A percentile compares a stretch with the other conserved stretches of the same genome.
These are phyloP conservation scores for Colletotrichum costaricense DNA, from an alignment of 2,329 filamentous ascomycete species.

Conservation along the genomic window DNA sequence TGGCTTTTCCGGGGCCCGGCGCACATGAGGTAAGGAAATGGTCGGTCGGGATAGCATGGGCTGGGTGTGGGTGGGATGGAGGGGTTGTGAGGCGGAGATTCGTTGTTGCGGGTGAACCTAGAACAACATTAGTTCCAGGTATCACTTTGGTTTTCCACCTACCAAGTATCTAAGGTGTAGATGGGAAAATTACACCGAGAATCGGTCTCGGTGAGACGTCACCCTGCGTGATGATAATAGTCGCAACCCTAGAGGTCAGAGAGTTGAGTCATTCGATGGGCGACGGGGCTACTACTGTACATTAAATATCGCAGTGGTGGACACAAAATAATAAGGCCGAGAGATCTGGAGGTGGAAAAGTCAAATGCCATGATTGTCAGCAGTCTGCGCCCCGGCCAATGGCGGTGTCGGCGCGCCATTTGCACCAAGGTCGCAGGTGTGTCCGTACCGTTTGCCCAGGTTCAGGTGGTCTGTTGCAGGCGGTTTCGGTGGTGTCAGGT, in stretches of 20 bases:
- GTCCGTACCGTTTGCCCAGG: not conserved
- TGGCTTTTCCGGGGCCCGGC: slow-evolving; percentile 27
- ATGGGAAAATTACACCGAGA: slow-evolving; percentile 11
- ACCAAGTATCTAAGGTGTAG: not conserved
- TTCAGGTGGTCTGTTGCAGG: not conserved
- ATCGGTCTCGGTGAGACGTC: not conserved
- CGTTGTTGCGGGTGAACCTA: slow-evolving; percentile 19
- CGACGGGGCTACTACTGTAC: not conserved
- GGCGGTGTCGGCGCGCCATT: not conserved
- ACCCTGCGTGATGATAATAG: not conserved
- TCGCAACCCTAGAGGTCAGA: not conserved
- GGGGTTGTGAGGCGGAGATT: slow-evolving; percentile 13
- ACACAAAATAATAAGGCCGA: slow-evolving; percentile 30
- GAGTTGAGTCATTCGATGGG: slow-evolving; percentile 24
- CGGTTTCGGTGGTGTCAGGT: not conserved
- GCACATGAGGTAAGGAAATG: slow-evolving; percentile 27
- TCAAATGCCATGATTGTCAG: slow-evolving; percentile 31
- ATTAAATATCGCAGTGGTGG: slow-evolving; percentile 28
- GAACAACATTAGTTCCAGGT: not conserved
- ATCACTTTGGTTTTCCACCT: not conserved
- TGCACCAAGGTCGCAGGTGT: not conserved
- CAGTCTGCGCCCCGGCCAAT: not conserved
- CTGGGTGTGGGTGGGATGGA: not conserved
- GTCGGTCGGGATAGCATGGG: not conserved
- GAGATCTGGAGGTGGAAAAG: slow-evolving; percentile 30